Base-by-base conservation (phyloP, 106 monocot genomes). In the Allium cepa region DNA sequence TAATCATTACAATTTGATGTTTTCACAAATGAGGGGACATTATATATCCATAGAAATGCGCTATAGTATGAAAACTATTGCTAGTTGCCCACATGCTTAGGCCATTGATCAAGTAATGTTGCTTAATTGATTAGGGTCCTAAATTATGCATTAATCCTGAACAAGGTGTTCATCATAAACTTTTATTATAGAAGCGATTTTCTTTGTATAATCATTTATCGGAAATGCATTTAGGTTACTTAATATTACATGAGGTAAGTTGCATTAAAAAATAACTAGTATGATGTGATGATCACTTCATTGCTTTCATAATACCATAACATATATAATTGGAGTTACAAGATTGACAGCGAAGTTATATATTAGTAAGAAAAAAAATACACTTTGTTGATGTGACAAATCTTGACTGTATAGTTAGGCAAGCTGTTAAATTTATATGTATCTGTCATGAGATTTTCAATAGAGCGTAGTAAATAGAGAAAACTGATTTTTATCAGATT, bases 81-180 rank as follows among this genome's bases (percentile, higher is more conserved):
- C 64, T 64, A 49, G 17, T 64, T 64, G 64, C 9, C 47, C 64
- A 64, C 64, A 64, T 64, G 64, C 13, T 49, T 64, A 64, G 64
- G 64, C 36, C 17, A 14, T 48, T 27, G 64, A 64, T 64, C 49
- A 49, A 64, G 64, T 17, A 36, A 63, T 14, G 10, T 13, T 15
- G 63, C 47, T n/a, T 49, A 64, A 36, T 36, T 36, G 36, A 64
- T 11, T 64, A 61, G 27, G 27, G 27, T 26, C 36, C 49, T 64
- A 49, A 64, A 13, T 8, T n/a, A 10, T 61, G 61, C 26, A 27
- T 61, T 61, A 46, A 63, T 1, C 53, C 53, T 55, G 53, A 11
- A 55, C 3, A 55, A 55, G 53, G 53, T 15, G 11, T 12, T 55
- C 15, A 55, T 55, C 53, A 11, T 55, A 11, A 12, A 11, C 11